These are phyloP conservation scores for Neurospora sp. DNA, from an alignment of 2,329 filamentous ascomycete species.

Conservation along the genomic window DNA sequence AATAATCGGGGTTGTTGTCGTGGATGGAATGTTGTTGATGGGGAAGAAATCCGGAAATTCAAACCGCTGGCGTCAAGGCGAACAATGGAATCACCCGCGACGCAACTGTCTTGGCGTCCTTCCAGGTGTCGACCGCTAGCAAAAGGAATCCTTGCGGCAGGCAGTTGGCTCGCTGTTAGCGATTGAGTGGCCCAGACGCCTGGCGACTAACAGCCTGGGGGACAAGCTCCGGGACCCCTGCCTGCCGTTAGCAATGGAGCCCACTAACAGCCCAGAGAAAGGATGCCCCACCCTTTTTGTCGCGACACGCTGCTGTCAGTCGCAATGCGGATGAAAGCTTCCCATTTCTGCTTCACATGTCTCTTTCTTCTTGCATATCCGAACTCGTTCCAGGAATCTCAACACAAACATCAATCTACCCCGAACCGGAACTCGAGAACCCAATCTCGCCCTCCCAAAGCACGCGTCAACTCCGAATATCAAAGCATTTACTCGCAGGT, in stretches of 20 bases:
- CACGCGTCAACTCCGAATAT: not conserved
- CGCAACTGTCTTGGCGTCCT: not conserved
- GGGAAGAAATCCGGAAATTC: constrained; percentile 4
- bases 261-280: not conserved
- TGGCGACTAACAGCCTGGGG: not conserved
- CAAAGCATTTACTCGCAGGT: not conserved
- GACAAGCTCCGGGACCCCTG: not conserved
- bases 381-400: not conserved
- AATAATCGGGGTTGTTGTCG: not conserved
- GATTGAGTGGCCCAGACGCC: not conserved
- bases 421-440: not conserved
- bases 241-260: not conserved
- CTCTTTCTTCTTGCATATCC: not conserved
- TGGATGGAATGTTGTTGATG: not conserved
- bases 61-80: not conserved
- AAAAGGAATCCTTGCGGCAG: not conserved
- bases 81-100: not conserved
- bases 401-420: too few relatives aligned
- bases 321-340: not conserved
- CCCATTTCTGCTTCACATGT: not conserved
- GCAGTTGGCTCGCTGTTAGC: not conserved
- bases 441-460: not conserved
- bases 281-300: not conserved
- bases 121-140: not conserved
- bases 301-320: not conserved